A percentile compares a stretch with the other conserved stretches of the same genome.
Conservation (phyloP, 345 rosid species). For the Citrus medica region DNA sequence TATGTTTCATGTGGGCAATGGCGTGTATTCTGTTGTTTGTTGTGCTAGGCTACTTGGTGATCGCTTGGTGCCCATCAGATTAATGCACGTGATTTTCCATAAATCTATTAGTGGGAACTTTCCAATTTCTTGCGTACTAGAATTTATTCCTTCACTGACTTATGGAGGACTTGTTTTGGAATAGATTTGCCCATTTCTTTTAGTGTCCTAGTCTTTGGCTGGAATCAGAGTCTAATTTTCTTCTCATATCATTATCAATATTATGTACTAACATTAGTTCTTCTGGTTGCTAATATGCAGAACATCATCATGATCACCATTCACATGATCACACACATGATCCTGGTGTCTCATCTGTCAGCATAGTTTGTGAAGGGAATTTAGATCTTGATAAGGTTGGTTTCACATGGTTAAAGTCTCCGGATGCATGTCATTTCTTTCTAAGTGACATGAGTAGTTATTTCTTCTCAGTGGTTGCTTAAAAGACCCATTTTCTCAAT, state of each 20-base stretch:
- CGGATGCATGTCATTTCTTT: neutral
- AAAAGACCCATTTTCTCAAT: neutral
- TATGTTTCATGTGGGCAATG: neutral
- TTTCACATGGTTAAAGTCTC: neutral
- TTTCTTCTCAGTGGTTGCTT: neutral
- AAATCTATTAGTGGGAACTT: neutral
- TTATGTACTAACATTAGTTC: no score
- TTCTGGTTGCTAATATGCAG: no score
- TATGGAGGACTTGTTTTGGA: no score
- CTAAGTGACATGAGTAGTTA: neutral
- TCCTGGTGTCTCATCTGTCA: constrained; percentile 18
- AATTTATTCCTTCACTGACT: no score
- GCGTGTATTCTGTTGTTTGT: neutral
- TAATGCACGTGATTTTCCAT: neutral
- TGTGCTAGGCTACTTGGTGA: neutral
- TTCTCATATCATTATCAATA: neutral
- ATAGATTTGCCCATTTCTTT: no score
- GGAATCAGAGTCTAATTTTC: neutral
- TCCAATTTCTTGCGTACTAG: no score
- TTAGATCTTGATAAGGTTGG: no score
- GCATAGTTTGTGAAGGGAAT: constrained; percentile 3
- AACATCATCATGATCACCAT: no score
- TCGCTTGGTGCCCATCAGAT: neutral
- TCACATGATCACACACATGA: no score
- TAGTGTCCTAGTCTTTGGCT: no score